Evolutionary conservation across 2,329 filamentous ascomycete species (phyloP), one percentile per base, ranked within the genome.

Genomic region (Cladophialophora chaetospira): DNA sequence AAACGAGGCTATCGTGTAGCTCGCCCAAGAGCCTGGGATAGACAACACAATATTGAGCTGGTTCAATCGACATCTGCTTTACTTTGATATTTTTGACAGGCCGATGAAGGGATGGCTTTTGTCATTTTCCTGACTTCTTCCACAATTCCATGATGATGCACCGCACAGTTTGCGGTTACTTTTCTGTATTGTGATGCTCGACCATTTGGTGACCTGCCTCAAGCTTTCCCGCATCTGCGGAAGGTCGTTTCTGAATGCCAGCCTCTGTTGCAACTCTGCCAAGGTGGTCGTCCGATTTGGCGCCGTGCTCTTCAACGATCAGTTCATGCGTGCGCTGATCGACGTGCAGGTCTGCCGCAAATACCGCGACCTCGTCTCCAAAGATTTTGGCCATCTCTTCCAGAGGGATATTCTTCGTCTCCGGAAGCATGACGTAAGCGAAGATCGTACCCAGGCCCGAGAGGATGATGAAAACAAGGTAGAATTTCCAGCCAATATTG

Each of bases 301-400:
- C 17, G 26, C 50, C 43, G 36, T 58, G 50, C 15, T 54, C 55
- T 11, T 58, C 50, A 23, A 57, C 53, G 17, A 57, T 47, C 21
- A 60, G 33, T n/a, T 57, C 45, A 15, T 60, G 47, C 5, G 53
- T 60, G 21, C 38, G 28, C 6, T 57, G 53, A 15, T 60, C 58
- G 17, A 59, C 40, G 28, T 59, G 57, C 3, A 60, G 26, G 33
- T 60, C 44, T 46, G 44, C 54, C 6, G 53, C 43, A 40, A 48
- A 57, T 9, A 60, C 58, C 23, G 38, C 46, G 10, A 60, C 52
- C 29, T 56, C 44, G 6, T 58, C 50, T 45, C 50, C 66, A 29
- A 74, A 67, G 19, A 63, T 54, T 40, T 61, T 61, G 3, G 85
- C 63, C 43, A 71, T 70, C 46, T 71, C 69, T 45, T 72, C 70